Base-by-base conservation (phyloP, 768 basidiomycete genomes). In the Boletus vermiculosoides region DNA sequence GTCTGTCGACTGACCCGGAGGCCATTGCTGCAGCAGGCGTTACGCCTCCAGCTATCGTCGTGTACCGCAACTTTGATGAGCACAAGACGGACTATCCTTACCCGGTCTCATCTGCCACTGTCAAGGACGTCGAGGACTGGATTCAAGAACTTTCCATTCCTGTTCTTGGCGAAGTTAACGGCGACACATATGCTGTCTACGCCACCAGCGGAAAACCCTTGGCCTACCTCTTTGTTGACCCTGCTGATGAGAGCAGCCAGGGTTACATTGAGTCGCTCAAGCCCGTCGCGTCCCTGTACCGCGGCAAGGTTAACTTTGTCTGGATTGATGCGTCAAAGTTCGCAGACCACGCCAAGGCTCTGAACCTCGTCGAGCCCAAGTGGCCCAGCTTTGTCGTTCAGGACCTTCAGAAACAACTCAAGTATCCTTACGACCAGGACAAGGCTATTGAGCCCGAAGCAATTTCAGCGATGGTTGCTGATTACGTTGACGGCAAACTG, bases 241-340 rank as follows among this genome's bases (percentile, higher is more conserved):
- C 95, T 31, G 72, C 81, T 44, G 80, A 83, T 57, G 82, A 84
- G 61, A 78, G 80, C 57, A 86, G 83, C 63, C 81, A 90, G 15
- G 77, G 78, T 31, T 73, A 86, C 48, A 82, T 96, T 60, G 84
- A 85, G 25, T 73, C 79, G 40, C 70, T 98, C 63, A 84, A 79
- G 63, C 86, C 92, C 10, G 72, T 96, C 51, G 97, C 97, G 8
- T 77, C 84, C 51, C 83, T 86, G 69, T 84, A 83, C 80, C 93
- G 91, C 76, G 82, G 85, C 65, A 87, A 92, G 76, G 68, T 98
- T 71, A 97, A 97, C 86, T 97, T 98, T 72, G 96, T 98, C 59
- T 96, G 88, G 87, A 98, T 99, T 65, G 97, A 99, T 72, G 94
- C 93, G 23, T 76, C 88, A 76, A 94, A 94, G 73, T 99, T 94